These are phyloP conservation scores for Penicillium occitanis DNA, from an alignment of 2,329 filamentous ascomycete species.

Conservation along the genomic window DNA sequence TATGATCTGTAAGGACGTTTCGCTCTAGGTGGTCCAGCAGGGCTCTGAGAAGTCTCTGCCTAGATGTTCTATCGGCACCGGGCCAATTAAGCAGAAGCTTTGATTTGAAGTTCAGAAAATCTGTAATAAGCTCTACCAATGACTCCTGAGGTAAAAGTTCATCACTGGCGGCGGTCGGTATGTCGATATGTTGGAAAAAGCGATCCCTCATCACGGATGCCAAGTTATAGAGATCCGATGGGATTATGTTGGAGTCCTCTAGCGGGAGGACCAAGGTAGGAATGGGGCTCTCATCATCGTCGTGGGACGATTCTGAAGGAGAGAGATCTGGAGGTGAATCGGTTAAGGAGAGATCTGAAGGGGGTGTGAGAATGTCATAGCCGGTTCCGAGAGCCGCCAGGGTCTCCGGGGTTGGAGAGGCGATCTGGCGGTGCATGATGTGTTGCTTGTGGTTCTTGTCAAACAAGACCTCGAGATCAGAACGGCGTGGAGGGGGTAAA, in stretches of 20 bases:
- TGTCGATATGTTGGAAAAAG: slow-evolving; percentile 4
- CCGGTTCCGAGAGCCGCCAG: slow-evolving; percentile 2
- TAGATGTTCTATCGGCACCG: neutral
- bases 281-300: slow-evolving; percentile 1
- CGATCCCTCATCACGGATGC: slow-evolving; percentile 3
- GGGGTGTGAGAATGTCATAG: slow-evolving; percentile 2
- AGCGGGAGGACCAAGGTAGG: neutral
- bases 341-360: neutral
- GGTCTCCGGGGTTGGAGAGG: neutral
- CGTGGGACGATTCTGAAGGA: neutral
- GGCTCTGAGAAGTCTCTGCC: neutral
- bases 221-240: slow-evolving; percentile 1
- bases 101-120: neutral
- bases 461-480: neutral
- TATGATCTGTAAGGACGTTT: neutral
- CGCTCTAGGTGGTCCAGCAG: neutral
- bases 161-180: neutral
- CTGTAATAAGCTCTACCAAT: slow-evolving; percentile 3
- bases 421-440: slow-evolving; percentile 1
- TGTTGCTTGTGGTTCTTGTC: neutral
- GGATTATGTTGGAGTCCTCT: neutral
- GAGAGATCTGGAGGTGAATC: neutral
- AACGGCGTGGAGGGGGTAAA: neutral
- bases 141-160: neutral
- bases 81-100: slow-evolving; percentile 2